Evolutionary conservation across 768 basidiomycete genomes (phyloP).

Genomic region (Phlebiopsis gigantea): DNA sequence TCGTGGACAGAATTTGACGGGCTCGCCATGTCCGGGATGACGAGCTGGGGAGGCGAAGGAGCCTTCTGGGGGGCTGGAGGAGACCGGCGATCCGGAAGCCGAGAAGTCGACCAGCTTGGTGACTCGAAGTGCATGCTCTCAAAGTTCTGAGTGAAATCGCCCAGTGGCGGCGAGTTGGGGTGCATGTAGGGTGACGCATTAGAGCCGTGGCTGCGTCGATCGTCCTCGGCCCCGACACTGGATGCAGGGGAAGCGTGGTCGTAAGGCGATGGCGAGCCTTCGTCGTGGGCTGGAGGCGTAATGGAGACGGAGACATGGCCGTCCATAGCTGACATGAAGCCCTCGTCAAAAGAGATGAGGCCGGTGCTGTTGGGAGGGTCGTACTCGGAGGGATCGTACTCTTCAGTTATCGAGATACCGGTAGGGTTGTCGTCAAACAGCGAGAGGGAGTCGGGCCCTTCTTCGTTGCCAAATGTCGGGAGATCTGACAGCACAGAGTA

Average conservation of each 20-base stretch:
- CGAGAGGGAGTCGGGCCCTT: conserved; percentile 35
- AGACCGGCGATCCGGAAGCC: conserved; percentile 40
- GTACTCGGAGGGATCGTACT: conserved; percentile 74
- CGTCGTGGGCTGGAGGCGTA: conserved; percentile 31
- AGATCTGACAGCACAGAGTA: conserved; percentile 69
- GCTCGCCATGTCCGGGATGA: conserved; percentile 54
- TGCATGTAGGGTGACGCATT: conserved; percentile 60
- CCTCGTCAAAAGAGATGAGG: conserved; percentile 59
- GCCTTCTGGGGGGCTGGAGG: conserved; percentile 42
- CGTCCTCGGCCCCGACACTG: conserved; percentile 49
- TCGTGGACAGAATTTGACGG: conserved; percentile 23
- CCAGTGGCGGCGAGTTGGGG: conserved; percentile 48
- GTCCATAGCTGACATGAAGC: conserved; percentile 34
- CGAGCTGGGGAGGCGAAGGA: conserved; percentile 56
- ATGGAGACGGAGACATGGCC: conserved; percentile 35
- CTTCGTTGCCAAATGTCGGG: conserved; percentile 24
- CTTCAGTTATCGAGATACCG: conserved; percentile 31
- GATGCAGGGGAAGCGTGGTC: conserved; percentile 61
- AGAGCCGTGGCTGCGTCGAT: conserved; percentile 36
- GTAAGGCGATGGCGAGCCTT: conserved; percentile 35
- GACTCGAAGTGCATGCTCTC: conserved; percentile 63
- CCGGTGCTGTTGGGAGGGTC: conserved; percentile 46
- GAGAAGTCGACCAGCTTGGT: conserved; percentile 46
- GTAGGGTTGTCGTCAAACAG: conserved; percentile 45
- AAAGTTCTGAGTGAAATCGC: conserved; percentile 47